Conservation (phyloP, 257 asterid species). For the Solanum sitiens region DNA sequence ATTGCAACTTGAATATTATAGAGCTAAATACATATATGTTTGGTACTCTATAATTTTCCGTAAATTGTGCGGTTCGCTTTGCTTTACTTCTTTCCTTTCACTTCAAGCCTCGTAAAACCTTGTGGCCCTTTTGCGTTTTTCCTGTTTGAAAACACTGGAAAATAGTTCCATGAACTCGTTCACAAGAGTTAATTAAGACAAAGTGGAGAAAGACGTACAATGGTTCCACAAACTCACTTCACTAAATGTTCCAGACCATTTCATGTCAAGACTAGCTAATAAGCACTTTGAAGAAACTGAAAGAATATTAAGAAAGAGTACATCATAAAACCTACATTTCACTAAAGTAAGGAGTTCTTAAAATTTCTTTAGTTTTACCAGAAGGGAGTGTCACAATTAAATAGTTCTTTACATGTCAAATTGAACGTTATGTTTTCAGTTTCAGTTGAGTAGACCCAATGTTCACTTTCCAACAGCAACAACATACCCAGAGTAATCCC, state of each 20-base stretch:
- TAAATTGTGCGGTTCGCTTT: not conserved
- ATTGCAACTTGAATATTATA: not conserved
- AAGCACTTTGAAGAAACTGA: not conserved
- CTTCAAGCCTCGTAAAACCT: not conserved
- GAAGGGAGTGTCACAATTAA: not conserved
- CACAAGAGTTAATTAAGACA: not conserved
- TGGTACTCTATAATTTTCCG: not conserved
- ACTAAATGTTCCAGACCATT: not conserved
- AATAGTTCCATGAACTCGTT: not conserved
- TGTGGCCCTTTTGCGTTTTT: not conserved
- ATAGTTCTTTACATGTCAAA: not conserved
- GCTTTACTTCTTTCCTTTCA: not conserved
- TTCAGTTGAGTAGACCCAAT: not conserved
- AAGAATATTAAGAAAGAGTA: not conserved
- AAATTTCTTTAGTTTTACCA: not conserved
- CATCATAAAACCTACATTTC: not conserved
- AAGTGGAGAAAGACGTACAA: not conserved
- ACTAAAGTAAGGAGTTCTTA: not conserved
- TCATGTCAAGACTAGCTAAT: not conserved
- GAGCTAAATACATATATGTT: not conserved
- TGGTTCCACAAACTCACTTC: not conserved
- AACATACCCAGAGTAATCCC: not conserved
- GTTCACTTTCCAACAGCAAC: not conserved
- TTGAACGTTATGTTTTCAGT: not conserved
- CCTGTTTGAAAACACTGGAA: not conserved